phyloP scores from a whole-genome alignment of 2,329 filamentous ascomycete genomes.

The Xylaria sp. region DNA sequence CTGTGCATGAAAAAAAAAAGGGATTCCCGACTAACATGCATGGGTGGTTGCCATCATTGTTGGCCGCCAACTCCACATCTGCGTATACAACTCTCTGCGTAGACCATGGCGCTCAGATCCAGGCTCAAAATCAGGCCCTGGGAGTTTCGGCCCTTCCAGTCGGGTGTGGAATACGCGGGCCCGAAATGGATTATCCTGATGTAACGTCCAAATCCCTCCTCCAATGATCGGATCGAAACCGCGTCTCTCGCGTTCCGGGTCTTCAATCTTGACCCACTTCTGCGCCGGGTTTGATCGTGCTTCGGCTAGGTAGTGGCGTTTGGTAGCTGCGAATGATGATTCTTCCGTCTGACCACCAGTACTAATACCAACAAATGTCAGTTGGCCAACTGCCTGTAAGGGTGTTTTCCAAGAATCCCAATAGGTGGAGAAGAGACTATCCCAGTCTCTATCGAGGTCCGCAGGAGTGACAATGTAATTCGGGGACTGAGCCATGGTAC shows the following conservation, averaged over 20 bases:
- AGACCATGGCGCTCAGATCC: constrained; percentile 8
- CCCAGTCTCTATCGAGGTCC: constrained; percentile 9
- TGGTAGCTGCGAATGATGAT: constrained; percentile 7
- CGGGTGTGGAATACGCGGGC: neutral
- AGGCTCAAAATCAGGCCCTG: constrained; percentile 14
- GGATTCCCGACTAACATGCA: constrained; percentile 2
- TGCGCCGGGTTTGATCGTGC: constrained; percentile 9
- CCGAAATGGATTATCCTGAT: constrained; percentile 18
- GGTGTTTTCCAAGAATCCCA: constrained; percentile 20
- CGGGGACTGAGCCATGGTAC: neutral
- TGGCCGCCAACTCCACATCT: constrained; percentile 20
- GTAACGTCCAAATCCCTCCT: constrained; percentile 9
- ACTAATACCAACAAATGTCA: constrained; percentile 13
- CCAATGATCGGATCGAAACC: constrained; percentile 4
- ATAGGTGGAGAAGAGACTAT: constrained; percentile 8
- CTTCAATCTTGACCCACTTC: constrained; percentile 6
- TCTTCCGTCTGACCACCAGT: neutral
- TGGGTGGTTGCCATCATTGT: constrained; percentile 17
- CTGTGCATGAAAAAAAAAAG: neutral
- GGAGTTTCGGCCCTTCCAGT: neutral
- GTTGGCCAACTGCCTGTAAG: constrained; percentile 12
- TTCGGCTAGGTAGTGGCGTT: constrained; percentile 2
- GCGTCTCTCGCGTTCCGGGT: constrained; percentile 11
- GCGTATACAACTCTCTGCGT: constrained; percentile 12
- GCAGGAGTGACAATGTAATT: constrained; percentile 7